Evolutionary conservation across 75 land plant genomes (phyloP).

Genomic region (Isoetes taiwanensis): DNA sequence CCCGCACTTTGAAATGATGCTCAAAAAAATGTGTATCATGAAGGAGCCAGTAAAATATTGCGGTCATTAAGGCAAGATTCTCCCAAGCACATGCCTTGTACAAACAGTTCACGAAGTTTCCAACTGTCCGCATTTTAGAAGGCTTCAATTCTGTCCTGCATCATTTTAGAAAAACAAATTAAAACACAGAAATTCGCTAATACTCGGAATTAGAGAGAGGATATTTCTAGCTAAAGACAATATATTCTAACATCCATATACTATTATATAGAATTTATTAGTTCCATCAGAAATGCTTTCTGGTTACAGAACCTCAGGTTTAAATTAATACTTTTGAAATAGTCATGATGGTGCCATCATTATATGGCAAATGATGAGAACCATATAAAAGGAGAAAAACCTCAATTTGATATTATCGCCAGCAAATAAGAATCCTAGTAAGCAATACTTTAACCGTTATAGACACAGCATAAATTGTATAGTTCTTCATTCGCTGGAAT

Average conservation of each 20-base stretch:
- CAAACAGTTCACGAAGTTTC: slow-evolving; percentile 19
- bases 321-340: slow-evolving; percentile 16
- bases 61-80: slow-evolving; percentile 12
- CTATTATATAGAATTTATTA: background rate
- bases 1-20: slow-evolving; percentile 12
- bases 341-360: slow-evolving; percentile 32
- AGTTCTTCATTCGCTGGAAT: slow-evolving; percentile 34
- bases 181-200: background rate
- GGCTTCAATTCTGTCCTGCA: slow-evolving; percentile 21
- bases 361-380: slow-evolving; percentile 21
- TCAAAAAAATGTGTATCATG: slow-evolving; percentile 22
- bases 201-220: background rate
- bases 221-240: background rate
- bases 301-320: background rate
- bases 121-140: slow-evolving; percentile 15
- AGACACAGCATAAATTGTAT: slow-evolving; percentile 30
- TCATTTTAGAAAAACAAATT: background rate
- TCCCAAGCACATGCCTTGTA: slow-evolving; percentile 14
- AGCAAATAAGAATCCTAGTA: slow-evolving; percentile 13
- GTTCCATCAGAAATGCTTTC: background rate
- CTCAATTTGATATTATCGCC: slow-evolving; percentile 18
- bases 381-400: slow-evolving; percentile 32
- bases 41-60: slow-evolving; percentile 20
- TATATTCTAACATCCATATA: background rate
- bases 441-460: slow-evolving; percentile 25